Evolutionary conservation across 2,329 filamentous ascomycete species (phyloP), one percentile per base, ranked within the genome.

Genomic region (Scytalidium lignicola): DNA sequence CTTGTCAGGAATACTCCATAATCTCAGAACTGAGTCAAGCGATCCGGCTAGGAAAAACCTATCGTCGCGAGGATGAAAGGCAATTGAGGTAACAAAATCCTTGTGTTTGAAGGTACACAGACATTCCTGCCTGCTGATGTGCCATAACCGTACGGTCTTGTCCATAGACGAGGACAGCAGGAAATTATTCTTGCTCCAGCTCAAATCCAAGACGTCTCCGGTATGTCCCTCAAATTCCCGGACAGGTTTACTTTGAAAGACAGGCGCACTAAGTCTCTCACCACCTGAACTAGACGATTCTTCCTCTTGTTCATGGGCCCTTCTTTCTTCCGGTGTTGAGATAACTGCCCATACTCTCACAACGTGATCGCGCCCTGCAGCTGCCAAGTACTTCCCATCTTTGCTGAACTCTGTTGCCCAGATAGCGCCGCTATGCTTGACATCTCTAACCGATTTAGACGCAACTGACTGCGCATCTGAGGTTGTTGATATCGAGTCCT

Each of bases 181-280:
- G 59, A 99, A 99, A 66, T 95, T 96, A 69, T 99, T 99, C 75
- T 97, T 99, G 72, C 92, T 97, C 93, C 93, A 99, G 65, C 89
- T 95, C 51, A 99, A 67, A 64, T 96, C 92, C 55, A 99, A 71
- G 5, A 99, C 83, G 58, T 95, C 91, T 15, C 86, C 85, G 0
- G 82, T 85, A 64, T 99, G 93, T 3, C 90, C 91, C 47, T 79
- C 72, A 56, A 93, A 96, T 62, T 96, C 87, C 48, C 85, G 80
- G 9, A 88, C 66, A 0, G 91, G 88, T 60, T 88, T 86, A 44
- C 81, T 80, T 55, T 83, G 82, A 63, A 99, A 97, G 1, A 99
- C 92, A 2, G 92, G 92, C 1, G 93, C 92, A 58, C 88, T 95
- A 43, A 97, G 72, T 54, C 82, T 83, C 55, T 85, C 80, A 21